Evolutionary conservation across 176 grass and related monocot species (phyloP).

Genomic region (Aegilops longissima): DNA sequence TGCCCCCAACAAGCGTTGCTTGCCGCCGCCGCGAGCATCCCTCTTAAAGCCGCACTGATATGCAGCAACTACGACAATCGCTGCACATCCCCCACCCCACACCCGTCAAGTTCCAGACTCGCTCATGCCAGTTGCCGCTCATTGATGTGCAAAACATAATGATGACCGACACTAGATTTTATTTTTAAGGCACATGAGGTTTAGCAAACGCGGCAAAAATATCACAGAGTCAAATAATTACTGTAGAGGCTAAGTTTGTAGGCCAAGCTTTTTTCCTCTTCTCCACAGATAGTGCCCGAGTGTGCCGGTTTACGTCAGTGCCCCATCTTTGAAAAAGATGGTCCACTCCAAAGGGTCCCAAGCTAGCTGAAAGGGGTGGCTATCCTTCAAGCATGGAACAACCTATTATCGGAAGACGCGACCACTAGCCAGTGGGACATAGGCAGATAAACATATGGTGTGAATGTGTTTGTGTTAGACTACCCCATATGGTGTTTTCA

Average conservation of each 20-base stretch:
- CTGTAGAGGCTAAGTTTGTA: neutral
- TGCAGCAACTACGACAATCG: no score
- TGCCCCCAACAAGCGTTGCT: no score
- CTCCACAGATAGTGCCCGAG: neutral
- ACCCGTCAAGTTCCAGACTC: no score
- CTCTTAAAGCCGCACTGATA: no score
- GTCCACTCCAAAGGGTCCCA: conserved; percentile 5
- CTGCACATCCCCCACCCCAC: no score
- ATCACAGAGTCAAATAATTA: neutral
- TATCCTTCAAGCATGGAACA: conserved; percentile 13
- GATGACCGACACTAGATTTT: no score
- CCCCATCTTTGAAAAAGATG: conserved; percentile 27
- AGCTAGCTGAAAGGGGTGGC: conserved; percentile 31
- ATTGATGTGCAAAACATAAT: no score
- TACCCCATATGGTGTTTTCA: no score
- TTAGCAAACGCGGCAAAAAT: no score
- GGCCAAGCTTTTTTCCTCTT: neutral
- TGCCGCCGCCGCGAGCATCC: no score
- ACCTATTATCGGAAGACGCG: conserved; percentile 23
- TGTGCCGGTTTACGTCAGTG: neutral
- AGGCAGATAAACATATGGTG: neutral
- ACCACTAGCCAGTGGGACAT: conserved; percentile 1
- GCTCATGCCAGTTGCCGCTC: no score
- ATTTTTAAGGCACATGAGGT: no score
- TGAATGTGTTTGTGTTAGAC: neutral